A percentile compares a stretch with the other conserved stretches of the same genome.
phyloP scores from a whole-genome alignment of 768 basidiomycete genomes.

The Grammothele lineata region DNA sequence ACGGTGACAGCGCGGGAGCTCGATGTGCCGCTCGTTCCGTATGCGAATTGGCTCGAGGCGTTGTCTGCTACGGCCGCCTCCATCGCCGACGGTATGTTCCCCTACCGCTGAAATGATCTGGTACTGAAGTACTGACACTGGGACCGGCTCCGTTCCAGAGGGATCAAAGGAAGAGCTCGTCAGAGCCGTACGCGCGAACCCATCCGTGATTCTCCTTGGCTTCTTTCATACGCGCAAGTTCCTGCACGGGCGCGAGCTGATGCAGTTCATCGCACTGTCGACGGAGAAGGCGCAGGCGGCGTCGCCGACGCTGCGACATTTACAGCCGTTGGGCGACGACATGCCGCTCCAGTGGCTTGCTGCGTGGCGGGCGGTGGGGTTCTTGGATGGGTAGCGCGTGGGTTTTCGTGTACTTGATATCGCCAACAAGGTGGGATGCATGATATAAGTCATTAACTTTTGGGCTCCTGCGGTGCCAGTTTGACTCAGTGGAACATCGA shows the following conservation, averaged over 20 bases:
- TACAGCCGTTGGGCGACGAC: not conserved
- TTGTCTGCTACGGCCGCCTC: slow-evolving; percentile 2
- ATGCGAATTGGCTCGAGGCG: slow-evolving; percentile 20
- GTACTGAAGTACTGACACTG: too few relatives aligned
- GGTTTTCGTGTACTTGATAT: too few relatives aligned
- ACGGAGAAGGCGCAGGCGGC: not conserved
- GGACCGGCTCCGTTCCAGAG: not conserved
- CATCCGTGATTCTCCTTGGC: not conserved
- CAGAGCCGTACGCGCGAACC: not conserved
- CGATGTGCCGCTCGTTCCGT: slow-evolving; percentile 23
- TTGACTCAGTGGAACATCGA: too few relatives aligned
- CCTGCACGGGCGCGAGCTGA: not conserved
- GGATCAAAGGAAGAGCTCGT: not conserved
- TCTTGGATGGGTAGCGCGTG: too few relatives aligned
- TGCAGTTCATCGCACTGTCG: not conserved
- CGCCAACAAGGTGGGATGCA: too few relatives aligned
- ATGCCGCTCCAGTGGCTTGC: not conserved
- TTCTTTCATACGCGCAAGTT: not conserved
- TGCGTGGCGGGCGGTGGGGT: not conserved
- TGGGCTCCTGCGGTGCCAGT: too few relatives aligned
- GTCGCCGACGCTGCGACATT: not conserved
- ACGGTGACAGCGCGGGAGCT: slow-evolving; percentile 15
- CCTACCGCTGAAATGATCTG: too few relatives aligned
- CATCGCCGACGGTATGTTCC: too few relatives aligned
- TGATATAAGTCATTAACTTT: too few relatives aligned